Base-by-base conservation (phyloP, 305 asterid species). In the Euphrasia arctica region DNA sequence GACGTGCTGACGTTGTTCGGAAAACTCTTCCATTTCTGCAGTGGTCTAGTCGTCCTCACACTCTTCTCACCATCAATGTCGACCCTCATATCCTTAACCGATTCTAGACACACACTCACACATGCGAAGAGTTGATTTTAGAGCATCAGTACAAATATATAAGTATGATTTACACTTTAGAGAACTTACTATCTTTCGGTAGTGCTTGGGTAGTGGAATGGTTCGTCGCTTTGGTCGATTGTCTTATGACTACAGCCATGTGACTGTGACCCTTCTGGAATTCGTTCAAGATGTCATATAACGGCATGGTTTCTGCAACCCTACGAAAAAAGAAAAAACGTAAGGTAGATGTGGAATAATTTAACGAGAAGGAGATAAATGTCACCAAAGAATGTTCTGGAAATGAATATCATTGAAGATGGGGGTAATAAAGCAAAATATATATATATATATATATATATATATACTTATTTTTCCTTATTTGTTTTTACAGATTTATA, bases 241-340 rank as follows among this genome's bases (percentile, higher is more conserved):
- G 77, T 66, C 87, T 80, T 48, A 80, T 78, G 41, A 90, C 95
- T 43, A 78, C 88, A 68, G 93, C 96, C 91, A 90, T 90, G 84
- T 90, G 96, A 65, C 97, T 90, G 42, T 88, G 93, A 56, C 96
- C 97, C 74, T 84, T 86, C 74, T 86, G 97, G 81, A 90, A 90
- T 74, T 86, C 91, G 72, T 88, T 88, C 74, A 90, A 69, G 54
- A 90, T 80, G 78, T 88, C 96, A 62, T 88, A 87, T 68, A 88
- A 68, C 9, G 90, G 91, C 83, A 81, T 60, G 43, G 80, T 74
- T 78, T 85, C 96, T 49, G 79, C 80, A 61, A 88, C 85, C 85
- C 96, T 90, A 66, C 18, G 54, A 74, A 50, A 18, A n/a, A 47
- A 9, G 9, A 5, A 36, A 36, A 36, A 6, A 36, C 42, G 8